Evolutionary conservation across 805 yeast genomes (phyloP), one percentile per base, ranked within the genome.

Genomic region (Clavispora asparagi): DNA sequence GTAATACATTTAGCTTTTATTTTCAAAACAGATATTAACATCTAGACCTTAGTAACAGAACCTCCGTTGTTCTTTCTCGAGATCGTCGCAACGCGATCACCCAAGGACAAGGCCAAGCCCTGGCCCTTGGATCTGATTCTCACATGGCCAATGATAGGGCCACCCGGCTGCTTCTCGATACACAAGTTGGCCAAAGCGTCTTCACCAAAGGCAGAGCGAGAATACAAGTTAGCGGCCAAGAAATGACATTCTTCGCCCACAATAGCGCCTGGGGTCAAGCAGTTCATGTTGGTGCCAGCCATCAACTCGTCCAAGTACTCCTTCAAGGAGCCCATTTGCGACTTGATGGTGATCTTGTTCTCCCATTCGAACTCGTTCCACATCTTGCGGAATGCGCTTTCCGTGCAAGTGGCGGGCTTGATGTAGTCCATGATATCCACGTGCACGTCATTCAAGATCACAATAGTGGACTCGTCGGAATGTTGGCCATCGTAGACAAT

Each of bases 281-380:
- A 83, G 47, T 84, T 82, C 98, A 94, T 95, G 67, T 92, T 91
- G 4, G 99, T 94, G 41, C 88, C 91, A 47, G 76, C 71, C 70
- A 87, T 71, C 56, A 94, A 71, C 58, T 79, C 83, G 49, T 83
- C 85, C 65, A 94, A 74, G 67, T 88, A 94, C 40, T 80, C 87
- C 61, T 84, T 83, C 60, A 95, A 76, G 1, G 87, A 70, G 29
- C 77, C 65, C 52, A 83, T 73, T 44, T 74, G 77, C 2, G 95
- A 81, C 55, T 85, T 83, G 63, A 94, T 87, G 49, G 91, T 87
- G 57, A 94, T 91, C 74, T 94, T 94, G 74, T 94, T 94, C 69
- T 94, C 99, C 99, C 99, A 94, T 71, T 94, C 99, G 63, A 95
- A 94, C 65, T 91, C 97, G 64, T 90, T 89, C 99, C 99, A 94